A percentile compares a stretch with the other conserved stretches of the same genome.
phyloP scores from a whole-genome alignment of 129 eudicot species.

The Sambucus nigra region DNA sequence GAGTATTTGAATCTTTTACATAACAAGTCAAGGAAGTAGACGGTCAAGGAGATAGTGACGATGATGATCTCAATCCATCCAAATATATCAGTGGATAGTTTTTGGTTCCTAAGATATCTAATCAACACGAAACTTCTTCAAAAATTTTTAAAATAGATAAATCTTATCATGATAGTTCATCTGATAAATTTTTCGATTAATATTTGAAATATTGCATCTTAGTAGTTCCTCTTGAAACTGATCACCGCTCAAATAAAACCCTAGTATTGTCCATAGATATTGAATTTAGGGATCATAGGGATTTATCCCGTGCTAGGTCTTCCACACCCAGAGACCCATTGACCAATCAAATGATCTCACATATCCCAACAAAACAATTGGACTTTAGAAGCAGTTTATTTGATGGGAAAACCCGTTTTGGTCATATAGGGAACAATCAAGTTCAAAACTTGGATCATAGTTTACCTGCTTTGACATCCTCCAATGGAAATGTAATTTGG shows the following conservation, averaged over 20 bases:
- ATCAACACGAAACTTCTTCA: conserved; percentile 24
- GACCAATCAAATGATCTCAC: conserved; percentile 33
- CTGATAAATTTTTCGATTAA: conserved; percentile 30
- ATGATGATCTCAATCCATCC: conserved; percentile 33
- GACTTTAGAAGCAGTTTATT: conserved; percentile 33
- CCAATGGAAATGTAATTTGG: conserved; percentile 38
- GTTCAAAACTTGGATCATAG: conserved; percentile 20
- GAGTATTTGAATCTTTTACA: conserved; percentile 53
- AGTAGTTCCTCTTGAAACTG: conserved; percentile 20
- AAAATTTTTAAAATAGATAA: conserved; percentile 37
- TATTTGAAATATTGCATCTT: conserved; percentile 33
- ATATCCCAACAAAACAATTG: conserved; percentile 35
- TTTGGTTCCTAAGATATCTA: conserved; percentile 22
- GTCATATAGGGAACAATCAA: conserved; percentile 31
- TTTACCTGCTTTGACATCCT: conserved; percentile 26
- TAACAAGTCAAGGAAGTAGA: conserved; percentile 38
- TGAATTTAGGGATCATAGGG: conserved; percentile 44
- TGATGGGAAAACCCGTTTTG: conserved; percentile 16
- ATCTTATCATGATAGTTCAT: conserved; percentile 14
- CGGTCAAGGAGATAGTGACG: conserved; percentile 23
- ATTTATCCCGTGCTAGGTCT: conserved; percentile 37
- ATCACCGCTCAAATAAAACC: conserved; percentile 27
- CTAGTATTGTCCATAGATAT: conserved; percentile 40
- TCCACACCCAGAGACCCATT: conserved; percentile 46
- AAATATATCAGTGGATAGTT: conserved; percentile 29